These are phyloP conservation scores for Dentipellis fragilis DNA, from an alignment of 768 basidiomycete species.

Conservation along the genomic window DNA sequence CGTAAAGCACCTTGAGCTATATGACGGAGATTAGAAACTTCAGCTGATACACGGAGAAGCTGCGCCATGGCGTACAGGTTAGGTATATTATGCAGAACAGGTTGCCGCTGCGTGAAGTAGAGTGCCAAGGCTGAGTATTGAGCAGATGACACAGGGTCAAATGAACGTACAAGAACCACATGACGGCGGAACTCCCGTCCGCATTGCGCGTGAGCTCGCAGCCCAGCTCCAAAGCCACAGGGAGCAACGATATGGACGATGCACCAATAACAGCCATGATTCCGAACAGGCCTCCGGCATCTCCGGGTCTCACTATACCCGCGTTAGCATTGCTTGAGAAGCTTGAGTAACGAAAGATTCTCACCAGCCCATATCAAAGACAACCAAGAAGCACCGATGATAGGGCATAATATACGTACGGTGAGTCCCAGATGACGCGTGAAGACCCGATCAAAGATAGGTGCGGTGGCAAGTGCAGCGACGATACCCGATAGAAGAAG, in stretches of 20 bases:
- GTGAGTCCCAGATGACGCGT: slow-evolving; percentile 60
- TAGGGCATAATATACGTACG: slow-evolving; percentile 48
- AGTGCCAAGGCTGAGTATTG: not conserved
- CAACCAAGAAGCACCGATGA: slow-evolving; percentile 56
- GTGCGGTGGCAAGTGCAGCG: slow-evolving; percentile 56
- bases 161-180: slow-evolving; percentile 61
- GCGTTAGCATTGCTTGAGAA: not conserved
- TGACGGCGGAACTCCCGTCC: slow-evolving; percentile 61
- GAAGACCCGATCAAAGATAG: slow-evolving; percentile 75
- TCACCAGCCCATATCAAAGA: slow-evolving; percentile 74
- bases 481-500: slow-evolving; percentile 64
- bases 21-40: not conserved
- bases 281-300: slow-evolving; percentile 48
- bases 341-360: slow-evolving; percentile 10
- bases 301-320: slow-evolving; percentile 46
- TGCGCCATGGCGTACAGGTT: slow-evolving; percentile 33
- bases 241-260: slow-evolving; percentile 58
- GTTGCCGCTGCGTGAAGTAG: slow-evolving; percentile 43
- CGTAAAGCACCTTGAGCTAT: slow-evolving; percentile 62
- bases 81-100: slow-evolving; percentile 52
- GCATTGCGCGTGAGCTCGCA: slow-evolving; percentile 76
- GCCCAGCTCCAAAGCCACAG: slow-evolving; percentile 67
- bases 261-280: slow-evolving; percentile 64
- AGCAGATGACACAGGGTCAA: not conserved
- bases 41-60: no score